Evolutionary conservation across 2,329 filamentous ascomycete genomes (phyloP).

Genomic region (Fusarium avenaceum): DNA sequence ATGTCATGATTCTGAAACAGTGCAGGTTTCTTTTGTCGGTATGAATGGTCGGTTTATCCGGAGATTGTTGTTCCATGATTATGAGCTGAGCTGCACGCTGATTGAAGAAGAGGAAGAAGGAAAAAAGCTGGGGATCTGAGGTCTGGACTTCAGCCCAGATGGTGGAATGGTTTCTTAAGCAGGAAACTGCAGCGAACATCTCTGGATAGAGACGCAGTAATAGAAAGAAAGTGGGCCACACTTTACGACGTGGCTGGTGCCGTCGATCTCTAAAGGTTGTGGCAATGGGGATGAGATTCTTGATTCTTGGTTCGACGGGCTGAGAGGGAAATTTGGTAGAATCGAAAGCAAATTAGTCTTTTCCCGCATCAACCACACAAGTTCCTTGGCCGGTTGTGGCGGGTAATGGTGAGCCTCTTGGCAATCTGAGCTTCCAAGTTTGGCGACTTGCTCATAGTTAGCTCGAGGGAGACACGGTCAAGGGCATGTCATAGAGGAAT

Average conservation of each 20-base stretch:
- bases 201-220: slow-evolving; percentile 25
- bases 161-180: slow-evolving; percentile 15
- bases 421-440: slow-evolving; percentile 34
- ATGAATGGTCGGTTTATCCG: slow-evolving; percentile 11
- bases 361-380: slow-evolving; percentile 14
- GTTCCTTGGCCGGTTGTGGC: slow-evolving; percentile 21
- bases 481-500: slow-evolving; percentile 20
- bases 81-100: slow-evolving; percentile 25
- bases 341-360: slow-evolving; percentile 16
- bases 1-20: slow-evolving; percentile 35
- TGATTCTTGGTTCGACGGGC: background rate
- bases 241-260: slow-evolving; percentile 38
- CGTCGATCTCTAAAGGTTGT: slow-evolving; percentile 26
- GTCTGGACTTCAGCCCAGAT: slow-evolving; percentile 18
- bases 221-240: slow-evolving; percentile 31
- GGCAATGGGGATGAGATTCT: slow-evolving; percentile 17
- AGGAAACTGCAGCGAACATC: slow-evolving; percentile 29
- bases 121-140: slow-evolving; percentile 12
- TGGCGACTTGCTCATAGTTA: slow-evolving; percentile 18
- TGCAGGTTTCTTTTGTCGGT: slow-evolving; percentile 23
- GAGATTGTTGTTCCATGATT: slow-evolving; percentile 21
- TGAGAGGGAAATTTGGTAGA: background rate
- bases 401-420: slow-evolving; percentile 16
- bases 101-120: slow-evolving; percentile 1
- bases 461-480: slow-evolving; percentile 5